phyloP scores from a whole-genome alignment of 2,329 filamentous ascomycete genomes.

The Penicillium oxalicum region DNA sequence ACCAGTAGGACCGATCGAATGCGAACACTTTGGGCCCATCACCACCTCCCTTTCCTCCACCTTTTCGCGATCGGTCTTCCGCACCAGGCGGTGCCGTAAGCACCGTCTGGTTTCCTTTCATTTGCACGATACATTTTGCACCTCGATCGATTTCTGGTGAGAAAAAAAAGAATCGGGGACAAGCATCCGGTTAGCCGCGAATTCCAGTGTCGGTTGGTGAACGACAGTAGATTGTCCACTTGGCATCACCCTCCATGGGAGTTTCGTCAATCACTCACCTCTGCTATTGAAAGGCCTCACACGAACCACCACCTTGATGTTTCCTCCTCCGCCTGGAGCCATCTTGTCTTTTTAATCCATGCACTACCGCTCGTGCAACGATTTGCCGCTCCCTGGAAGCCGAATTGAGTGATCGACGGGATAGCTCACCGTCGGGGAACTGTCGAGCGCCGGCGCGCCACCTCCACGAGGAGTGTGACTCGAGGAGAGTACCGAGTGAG shows the following conservation, averaged over 20 bases:
- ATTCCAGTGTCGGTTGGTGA: not conserved
- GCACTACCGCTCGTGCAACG: slow-evolving; percentile 21
- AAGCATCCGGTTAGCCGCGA: slow-evolving; percentile 6
- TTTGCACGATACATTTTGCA: slow-evolving; percentile 94
- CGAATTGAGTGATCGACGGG: slow-evolving; percentile 5
- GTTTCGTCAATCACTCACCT: slow-evolving; percentile 52
- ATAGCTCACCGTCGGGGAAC: slow-evolving; percentile 18
- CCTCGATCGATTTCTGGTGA: slow-evolving; percentile 74
- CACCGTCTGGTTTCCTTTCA: slow-evolving; percentile 89
- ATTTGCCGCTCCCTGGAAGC: slow-evolving; percentile 8
- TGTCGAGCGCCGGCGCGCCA: slow-evolving; percentile 25
- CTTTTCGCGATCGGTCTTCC: slow-evolving; percentile 48
- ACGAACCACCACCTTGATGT: slow-evolving; percentile 99
- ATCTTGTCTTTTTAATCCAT: slow-evolving; percentile 45
- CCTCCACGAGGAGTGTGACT: slow-evolving; percentile 30
- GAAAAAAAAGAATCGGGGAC: not conserved
- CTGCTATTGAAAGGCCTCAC: slow-evolving; percentile 90
- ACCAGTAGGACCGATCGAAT: slow-evolving; percentile 98
- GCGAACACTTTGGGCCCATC: slow-evolving; percentile 78
- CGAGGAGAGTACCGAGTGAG: not conserved
- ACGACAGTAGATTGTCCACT: not conserved
- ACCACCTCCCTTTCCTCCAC: slow-evolving; percentile 55
- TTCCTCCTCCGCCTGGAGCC: slow-evolving; percentile 73
- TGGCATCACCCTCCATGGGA: not conserved
- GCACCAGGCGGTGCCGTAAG: slow-evolving; percentile 65